phyloP scores from a whole-genome alignment of 2,329 filamentous ascomycete species.

The Tetracladium maxilliforme region DNA sequence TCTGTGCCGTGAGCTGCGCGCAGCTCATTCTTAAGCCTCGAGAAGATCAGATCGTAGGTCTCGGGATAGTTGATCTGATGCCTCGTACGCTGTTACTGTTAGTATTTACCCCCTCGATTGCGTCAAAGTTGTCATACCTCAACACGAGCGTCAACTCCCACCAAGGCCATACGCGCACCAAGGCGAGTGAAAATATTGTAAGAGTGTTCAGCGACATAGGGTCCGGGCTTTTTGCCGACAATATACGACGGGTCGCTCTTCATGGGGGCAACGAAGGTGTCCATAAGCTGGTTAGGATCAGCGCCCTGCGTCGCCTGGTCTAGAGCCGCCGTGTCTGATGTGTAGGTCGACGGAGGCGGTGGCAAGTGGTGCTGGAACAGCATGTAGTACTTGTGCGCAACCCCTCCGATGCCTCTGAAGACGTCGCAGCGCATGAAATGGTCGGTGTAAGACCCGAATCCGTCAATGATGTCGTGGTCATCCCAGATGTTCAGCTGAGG shows the following conservation, averaged over 20 bases:
- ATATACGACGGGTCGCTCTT: constrained; percentile 51
- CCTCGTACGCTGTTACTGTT: constrained; percentile 49
- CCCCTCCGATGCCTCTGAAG: constrained; percentile 80
- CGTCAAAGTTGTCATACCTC: constrained; percentile 54
- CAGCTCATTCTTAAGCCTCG: constrained; percentile 61
- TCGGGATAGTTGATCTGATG: constrained; percentile 92
- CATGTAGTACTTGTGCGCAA: constrained; percentile 96
- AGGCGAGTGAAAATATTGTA: constrained; percentile 77
- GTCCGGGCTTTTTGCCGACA: constrained; percentile 49
- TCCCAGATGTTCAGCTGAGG: constrained; percentile 97
- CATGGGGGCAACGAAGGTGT: constrained; percentile 57
- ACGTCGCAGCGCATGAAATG: constrained; percentile 88
- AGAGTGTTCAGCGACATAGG: constrained; percentile 81
- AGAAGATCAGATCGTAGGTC: constrained; percentile 75
- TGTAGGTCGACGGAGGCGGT: constrained; percentile 75
- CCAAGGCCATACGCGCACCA: constrained; percentile 67
- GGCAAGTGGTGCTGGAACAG: constrained; percentile 91
- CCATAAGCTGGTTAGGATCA: constrained; percentile 40
- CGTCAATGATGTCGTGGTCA: constrained; percentile 87
- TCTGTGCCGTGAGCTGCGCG: constrained; percentile 47
- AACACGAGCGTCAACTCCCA: constrained; percentile 85
- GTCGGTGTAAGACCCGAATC: constrained; percentile 86
- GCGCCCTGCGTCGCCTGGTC: too few species aligned
- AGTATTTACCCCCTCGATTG: constrained; percentile 15
- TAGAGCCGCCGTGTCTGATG: constrained; percentile 48